Evolutionary conservation across 163 green algal genomes (phyloP), one percentile per base, ranked within the genome.

Genomic region (Trebouxia gelatinosa): DNA sequence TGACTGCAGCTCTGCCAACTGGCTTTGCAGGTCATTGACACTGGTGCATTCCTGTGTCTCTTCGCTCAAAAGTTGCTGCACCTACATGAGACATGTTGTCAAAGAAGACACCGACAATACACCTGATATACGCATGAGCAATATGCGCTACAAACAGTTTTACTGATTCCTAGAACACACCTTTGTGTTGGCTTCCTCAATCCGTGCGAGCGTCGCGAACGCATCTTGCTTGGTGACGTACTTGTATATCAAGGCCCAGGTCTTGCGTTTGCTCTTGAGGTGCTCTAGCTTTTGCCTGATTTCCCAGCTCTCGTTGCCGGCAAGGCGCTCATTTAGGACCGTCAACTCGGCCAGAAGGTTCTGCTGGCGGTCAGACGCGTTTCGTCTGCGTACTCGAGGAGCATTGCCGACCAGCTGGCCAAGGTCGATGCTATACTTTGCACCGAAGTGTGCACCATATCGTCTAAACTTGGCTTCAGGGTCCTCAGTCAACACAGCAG

Each of bases 171-270:
- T 29, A 35, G 32, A 6, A n/a, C 7, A 21, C 23, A 78, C 89
- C 80, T 92, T 90, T 3, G 70, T 57, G 78, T 87, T 90, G 23
- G 92, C 91, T 71, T 93, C 87, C 83, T 97, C 93, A 29, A 97
- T 93, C 26, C 86, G 39, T 16, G 78, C 84, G 35, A 97, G 82
- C 3, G 93, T 96, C 35, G 90, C 90, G 35, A 82, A 84, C 9
- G 85, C 87, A 31, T 97, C 93, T 9, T 85, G 65, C 66, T 87
- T 87, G 2, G 83, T 90, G 9, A 97, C 85, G 35, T 91, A 88
- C 65, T 96, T 75, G 78, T 93, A 95, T 6, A 97, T 89, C 51
- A 84, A 78, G 80, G 94, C 90, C 93, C 93, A 97, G 78, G 90
- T 93, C 39, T 85, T 80, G n/a, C 89, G 78, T 13, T 85, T 82